A percentile compares a stretch with the other conserved stretches of the same genome.
Conservation (phyloP, 1,139 yeast species). For the Suhomyces yuchorum region DNA sequence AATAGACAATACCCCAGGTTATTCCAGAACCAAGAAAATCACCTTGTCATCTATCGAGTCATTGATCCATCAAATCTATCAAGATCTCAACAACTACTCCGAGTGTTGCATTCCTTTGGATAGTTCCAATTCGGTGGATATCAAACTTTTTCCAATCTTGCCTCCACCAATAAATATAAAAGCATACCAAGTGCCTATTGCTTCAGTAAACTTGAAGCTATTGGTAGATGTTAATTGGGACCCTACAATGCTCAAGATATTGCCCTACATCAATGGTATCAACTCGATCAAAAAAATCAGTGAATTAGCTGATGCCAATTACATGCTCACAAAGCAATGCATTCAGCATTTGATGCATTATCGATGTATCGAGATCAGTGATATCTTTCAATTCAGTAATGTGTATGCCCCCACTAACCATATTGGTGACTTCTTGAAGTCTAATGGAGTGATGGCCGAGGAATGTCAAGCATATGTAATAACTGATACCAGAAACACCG, state of each 20-base stretch:
- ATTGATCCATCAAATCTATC: slow-evolving; percentile 83
- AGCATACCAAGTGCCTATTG: slow-evolving; percentile 83
- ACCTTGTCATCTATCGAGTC: slow-evolving; percentile 69
- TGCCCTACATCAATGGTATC: slow-evolving; percentile 85
- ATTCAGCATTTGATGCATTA: slow-evolving; percentile 91
- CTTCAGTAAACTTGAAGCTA: slow-evolving; percentile 69
- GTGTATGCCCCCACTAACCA: slow-evolving; percentile 87
- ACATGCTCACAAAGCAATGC: slow-evolving; percentile 76
- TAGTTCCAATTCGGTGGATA: slow-evolving; percentile 85
- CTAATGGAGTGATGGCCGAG: slow-evolving; percentile 61
- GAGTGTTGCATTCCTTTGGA: slow-evolving; percentile 96
- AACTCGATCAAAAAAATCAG: slow-evolving; percentile 81
- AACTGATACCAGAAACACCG: slow-evolving; percentile 17
- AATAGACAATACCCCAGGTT: slow-evolving; percentile 38
- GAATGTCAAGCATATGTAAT: slow-evolving; percentile 86
- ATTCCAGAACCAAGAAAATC: slow-evolving; percentile 43
- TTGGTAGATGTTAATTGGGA: slow-evolving; percentile 94
- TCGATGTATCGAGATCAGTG: slow-evolving; percentile 78
- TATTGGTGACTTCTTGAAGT: slow-evolving; percentile 66
- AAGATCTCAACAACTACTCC: slow-evolving; percentile 90
- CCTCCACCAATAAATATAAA: slow-evolving; percentile 80
- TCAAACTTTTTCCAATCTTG: slow-evolving; percentile 82
- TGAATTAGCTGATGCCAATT: slow-evolving; percentile 79
- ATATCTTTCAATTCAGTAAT: slow-evolving; percentile 86
- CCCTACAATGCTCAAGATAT: slow-evolving; percentile 87